Percentiles rank a stretch among this genome's conserved stretches.
Conservation (phyloP, 2,329 filamentous ascomycete species). For the Colletotrichum abscissum region DNA sequence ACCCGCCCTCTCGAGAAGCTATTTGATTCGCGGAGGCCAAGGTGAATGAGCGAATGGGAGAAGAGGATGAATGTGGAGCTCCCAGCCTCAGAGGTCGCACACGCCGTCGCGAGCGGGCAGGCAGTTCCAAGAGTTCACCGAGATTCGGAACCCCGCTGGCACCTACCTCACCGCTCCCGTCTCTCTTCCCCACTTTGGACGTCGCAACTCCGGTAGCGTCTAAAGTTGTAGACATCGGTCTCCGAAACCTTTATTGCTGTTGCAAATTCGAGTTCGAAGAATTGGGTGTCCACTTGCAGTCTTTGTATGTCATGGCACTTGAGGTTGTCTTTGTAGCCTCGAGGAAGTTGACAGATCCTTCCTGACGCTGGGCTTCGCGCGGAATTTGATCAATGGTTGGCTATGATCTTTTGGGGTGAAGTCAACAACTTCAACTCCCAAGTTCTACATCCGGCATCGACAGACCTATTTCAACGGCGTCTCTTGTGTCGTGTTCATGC, state of each 20-base stretch:
- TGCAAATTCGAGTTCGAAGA: no score
- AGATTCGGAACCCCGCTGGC: constrained; percentile 32
- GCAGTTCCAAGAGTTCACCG: constrained; percentile 10
- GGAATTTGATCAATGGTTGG: no score
- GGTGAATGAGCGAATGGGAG: constrained; percentile 21
- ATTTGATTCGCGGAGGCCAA: not conserved
- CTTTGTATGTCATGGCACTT: no score
- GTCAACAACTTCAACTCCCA: no score
- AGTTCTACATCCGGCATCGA: no score
- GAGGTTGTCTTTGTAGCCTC: no score
- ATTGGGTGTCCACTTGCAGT: no score
- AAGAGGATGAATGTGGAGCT: constrained; percentile 1
- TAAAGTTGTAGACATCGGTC: not conserved
- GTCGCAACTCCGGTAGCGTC: constrained; percentile 14
- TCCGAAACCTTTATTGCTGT: not conserved
- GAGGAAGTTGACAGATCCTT: no score
- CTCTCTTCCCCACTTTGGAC: constrained; percentile 17
- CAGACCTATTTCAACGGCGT: no score
- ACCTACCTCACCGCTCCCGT: constrained; percentile 21
- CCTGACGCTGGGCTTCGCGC: no score
- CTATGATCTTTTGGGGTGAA: no score
- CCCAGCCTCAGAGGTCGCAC: not conserved
- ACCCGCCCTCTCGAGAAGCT: not conserved
- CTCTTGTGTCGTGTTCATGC: no score
- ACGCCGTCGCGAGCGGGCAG: constrained; percentile 19